These are phyloP conservation scores for Paecilomyces variotii DNA, from an alignment of 2,329 filamentous ascomycete species.

Conservation along the genomic window DNA sequence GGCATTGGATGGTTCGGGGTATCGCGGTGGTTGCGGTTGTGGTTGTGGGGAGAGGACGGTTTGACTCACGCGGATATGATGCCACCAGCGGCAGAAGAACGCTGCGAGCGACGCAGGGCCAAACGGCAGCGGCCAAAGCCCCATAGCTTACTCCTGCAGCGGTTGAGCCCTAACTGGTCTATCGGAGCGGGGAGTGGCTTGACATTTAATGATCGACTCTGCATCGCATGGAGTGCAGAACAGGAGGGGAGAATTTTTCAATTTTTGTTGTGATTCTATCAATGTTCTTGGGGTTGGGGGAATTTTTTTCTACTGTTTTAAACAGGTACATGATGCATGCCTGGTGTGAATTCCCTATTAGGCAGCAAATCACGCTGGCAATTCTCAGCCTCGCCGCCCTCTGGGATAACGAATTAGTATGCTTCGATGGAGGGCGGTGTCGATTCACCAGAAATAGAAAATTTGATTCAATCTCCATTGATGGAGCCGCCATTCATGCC, in stretches of 20 bases:
- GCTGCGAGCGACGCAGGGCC: neutral
- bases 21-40: constrained; percentile 12
- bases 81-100: constrained; percentile 19
- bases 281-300: neutral
- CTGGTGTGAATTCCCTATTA: neutral
- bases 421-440: neutral
- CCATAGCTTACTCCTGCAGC: neutral
- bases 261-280: neutral
- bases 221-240: neutral
- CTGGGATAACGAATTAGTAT: neutral
- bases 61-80: constrained; percentile 26
- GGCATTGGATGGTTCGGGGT: constrained; percentile 21
- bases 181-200: neutral
- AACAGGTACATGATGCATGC: neutral
- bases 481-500: neutral
- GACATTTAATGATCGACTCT: constrained; percentile 2
- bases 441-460: neutral
- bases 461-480: neutral
- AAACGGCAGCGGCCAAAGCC: constrained; percentile 6
- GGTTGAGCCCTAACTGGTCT: constrained; percentile 14
- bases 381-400: neutral
- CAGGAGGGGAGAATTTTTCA: neutral
- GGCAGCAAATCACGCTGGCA: neutral
- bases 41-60: constrained; percentile 1
- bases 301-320: neutral